These are phyloP conservation scores for Tympanopsis confertula DNA, from an alignment of 2,329 filamentous ascomycete species.

Conservation along the genomic window DNA sequence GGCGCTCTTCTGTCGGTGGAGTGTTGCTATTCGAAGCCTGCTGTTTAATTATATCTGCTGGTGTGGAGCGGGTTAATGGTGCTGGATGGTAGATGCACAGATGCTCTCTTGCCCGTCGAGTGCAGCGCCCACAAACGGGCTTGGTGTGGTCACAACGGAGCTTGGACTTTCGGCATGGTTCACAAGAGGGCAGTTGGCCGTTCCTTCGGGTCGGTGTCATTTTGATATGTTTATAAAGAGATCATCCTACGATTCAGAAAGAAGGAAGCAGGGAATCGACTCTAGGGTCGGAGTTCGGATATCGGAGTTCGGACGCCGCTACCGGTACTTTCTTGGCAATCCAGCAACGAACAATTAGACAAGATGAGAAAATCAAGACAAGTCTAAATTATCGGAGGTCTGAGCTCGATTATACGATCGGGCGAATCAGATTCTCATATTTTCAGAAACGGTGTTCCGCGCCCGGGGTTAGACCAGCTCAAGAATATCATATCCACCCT, in stretches of 20 bases:
- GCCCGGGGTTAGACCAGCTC: no score
- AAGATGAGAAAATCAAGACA: no score
- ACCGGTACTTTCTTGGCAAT: no score
- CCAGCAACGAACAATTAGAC: no score
- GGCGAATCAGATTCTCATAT: no score
- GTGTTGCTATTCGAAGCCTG: background rate
- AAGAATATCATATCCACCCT: no score
- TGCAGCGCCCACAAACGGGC: constrained; percentile 9
- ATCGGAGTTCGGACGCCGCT: no score
- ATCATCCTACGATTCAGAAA: background rate
- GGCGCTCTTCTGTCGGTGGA: background rate
- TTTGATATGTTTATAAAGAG: background rate
- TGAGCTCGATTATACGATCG: no score
- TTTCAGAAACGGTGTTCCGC: no score
- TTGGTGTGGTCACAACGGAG: constrained; percentile 11
- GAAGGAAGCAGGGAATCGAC: no score
- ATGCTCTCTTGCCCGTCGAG: background rate
- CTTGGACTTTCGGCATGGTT: constrained; percentile 12
- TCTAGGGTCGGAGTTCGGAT: no score
- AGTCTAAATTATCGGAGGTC: no score
- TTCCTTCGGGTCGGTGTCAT: background rate
- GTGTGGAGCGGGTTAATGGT: background rate
- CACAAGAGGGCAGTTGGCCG: constrained; percentile 9
- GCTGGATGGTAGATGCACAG: background rate
- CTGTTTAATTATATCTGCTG: background rate